Conservation (phyloP, 352 stramenopile genomes). For the Pythium rhizo-oryzae region DNA sequence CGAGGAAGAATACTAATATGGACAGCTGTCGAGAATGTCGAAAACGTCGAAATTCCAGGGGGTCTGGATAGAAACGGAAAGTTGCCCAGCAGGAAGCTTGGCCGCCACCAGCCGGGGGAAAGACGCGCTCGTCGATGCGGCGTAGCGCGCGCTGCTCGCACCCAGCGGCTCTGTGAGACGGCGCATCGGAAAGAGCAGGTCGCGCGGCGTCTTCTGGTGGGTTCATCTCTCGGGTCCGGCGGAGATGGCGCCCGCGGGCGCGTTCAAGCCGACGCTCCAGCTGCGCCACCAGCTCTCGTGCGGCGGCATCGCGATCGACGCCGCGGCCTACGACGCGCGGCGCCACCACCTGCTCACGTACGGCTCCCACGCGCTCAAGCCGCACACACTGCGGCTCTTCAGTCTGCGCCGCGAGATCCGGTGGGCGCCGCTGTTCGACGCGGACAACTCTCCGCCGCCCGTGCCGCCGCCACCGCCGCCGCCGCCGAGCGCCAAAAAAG, state of each 20-base stretch:
- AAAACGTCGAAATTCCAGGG: constrained; percentile 11
- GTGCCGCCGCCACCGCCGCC: neutral
- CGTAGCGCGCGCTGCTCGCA: no score
- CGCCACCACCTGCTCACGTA: constrained; percentile 78
- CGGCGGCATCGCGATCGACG: constrained; percentile 54
- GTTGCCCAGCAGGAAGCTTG: no score
- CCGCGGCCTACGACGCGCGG: constrained; percentile 58
- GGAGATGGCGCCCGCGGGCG: constrained; percentile 7
- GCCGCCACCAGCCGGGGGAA: no score
- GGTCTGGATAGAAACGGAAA: no score
- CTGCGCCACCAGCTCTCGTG: constrained; percentile 73
- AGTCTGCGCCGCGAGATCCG: constrained; percentile 77
- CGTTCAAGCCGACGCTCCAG: constrained; percentile 57
- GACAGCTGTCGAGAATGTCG: constrained; percentile 17
- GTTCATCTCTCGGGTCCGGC: neutral
- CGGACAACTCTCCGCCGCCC: constrained; percentile 23
- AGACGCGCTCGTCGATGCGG: no score
- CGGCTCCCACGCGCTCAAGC: constrained; percentile 42
- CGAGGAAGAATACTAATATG: neutral
- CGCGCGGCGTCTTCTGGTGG: constrained; percentile 1
- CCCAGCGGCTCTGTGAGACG: no score
- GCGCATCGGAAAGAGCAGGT: neutral
- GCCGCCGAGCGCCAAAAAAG: neutral
- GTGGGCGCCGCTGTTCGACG: constrained; percentile 48
- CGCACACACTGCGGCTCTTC: constrained; percentile 67